phyloP scores from a whole-genome alignment of 2,329 filamentous ascomycete genomes.

The Pseudogymnoascus sp. region DNA sequence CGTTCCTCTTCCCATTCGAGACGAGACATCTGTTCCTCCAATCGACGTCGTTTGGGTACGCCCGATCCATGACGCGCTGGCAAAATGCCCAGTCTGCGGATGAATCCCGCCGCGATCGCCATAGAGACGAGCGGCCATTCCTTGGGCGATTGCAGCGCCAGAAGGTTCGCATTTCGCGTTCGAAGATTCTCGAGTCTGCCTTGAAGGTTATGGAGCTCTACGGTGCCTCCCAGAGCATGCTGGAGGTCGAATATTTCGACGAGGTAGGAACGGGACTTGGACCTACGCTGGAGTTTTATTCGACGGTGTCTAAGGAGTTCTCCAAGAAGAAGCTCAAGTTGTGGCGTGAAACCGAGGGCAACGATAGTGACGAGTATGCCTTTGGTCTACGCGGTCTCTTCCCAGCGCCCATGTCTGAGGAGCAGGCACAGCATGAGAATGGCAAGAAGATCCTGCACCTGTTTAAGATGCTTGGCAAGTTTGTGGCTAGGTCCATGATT shows the following conservation, averaged over 20 bases:
- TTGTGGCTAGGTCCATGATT: conserved; percentile 95
- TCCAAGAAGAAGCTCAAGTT: conserved; percentile 95
- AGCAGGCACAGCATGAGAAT: conserved; percentile 65
- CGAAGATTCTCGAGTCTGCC: conserved; percentile 92
- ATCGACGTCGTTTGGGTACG: conserved; percentile 97
- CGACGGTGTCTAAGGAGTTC: conserved; percentile 93
- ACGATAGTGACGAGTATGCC: conserved; percentile 70
- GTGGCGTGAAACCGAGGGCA: conserved; percentile 85
- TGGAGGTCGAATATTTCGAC: conserved; percentile 98
- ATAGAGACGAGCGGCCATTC: conserved; percentile 83
- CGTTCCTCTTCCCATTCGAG: conserved; percentile 97
- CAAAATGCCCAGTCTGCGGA: conserved; percentile 81
- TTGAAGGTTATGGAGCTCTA: conserved; percentile 99
- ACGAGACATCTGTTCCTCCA: conserved; percentile 94
- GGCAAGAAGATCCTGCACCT: conserved; percentile 83
- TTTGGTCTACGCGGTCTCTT: conserved; percentile 82
- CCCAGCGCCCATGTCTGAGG: conserved; percentile 79
- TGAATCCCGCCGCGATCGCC: conserved; percentile 73
- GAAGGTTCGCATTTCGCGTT: conserved; percentile 93
- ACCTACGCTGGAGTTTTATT: conserved; percentile 96
- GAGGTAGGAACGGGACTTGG: conserved; percentile 95
- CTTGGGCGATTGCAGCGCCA: conserved; percentile 87
- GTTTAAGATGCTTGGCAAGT: conserved; percentile 92
- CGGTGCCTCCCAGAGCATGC: conserved; percentile 87
- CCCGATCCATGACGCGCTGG: conserved; percentile 95